These are phyloP conservation scores for Solanum tarijense DNA, from an alignment of 257 asterid genomes.

Conservation along the genomic window DNA sequence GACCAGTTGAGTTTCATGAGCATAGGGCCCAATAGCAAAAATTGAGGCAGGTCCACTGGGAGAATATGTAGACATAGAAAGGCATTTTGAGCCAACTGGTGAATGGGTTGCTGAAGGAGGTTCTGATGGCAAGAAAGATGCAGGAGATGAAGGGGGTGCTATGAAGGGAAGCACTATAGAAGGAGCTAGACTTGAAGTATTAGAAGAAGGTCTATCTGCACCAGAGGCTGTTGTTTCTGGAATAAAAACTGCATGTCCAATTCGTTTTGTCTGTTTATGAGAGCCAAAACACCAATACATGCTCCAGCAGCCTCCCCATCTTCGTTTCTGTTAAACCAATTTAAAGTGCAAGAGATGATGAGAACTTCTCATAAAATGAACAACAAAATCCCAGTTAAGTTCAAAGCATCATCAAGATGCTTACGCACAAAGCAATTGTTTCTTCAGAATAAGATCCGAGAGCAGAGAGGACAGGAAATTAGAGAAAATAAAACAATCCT, in stretches of 20 bases:
- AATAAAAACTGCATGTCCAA: constrained; percentile 63
- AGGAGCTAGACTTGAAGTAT: constrained; percentile 35
- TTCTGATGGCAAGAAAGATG: constrained; percentile 78
- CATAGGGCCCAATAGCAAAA: constrained; percentile 86
- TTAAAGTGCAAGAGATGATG: neutral
- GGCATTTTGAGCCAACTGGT: constrained; percentile 51
- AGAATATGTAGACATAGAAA: constrained; percentile 65
- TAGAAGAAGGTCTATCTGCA: constrained; percentile 27
- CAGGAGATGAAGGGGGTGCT: constrained; percentile 98
- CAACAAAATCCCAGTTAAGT: neutral
- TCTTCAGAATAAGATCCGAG: neutral
- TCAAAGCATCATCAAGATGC: neutral
- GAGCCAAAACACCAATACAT: constrained; percentile 76
- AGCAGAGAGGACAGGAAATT: neutral
- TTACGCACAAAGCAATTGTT: neutral
- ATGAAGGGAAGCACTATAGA: constrained; percentile 57
- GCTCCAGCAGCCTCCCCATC: constrained; percentile 83
- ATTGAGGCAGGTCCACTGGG: constrained; percentile 80
- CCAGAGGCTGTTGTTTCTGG: constrained; percentile 45
- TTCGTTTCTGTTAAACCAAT: constrained; percentile 47
- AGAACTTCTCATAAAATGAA: neutral
- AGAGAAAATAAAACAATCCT: neutral
- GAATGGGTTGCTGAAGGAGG: constrained; percentile 75
- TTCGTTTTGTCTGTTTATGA: constrained; percentile 47
- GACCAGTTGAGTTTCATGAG: constrained; percentile 85